Evolutionary conservation across 805 yeast species (phyloP).

Genomic region (Ogataea ganodermae): DNA sequence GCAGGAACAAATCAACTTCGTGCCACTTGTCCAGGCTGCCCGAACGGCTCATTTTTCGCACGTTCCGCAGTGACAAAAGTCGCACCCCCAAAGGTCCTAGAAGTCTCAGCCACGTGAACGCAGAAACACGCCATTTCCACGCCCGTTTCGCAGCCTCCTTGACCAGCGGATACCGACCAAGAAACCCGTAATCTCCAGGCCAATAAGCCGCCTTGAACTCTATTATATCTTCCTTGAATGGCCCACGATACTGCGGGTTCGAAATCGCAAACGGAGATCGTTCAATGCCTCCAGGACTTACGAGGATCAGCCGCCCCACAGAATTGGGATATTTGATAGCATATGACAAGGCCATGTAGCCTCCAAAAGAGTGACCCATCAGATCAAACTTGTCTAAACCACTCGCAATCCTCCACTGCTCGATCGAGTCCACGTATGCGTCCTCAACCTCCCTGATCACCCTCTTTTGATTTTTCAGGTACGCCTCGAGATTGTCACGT

Average conservation of each 20-base stretch:
- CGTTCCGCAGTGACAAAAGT: conserved; percentile 29
- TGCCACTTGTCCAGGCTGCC: conserved; percentile 23
- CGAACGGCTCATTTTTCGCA: conserved; percentile 32
- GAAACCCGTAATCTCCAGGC: conserved; percentile 46
- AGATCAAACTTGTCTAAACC: conserved; percentile 57
- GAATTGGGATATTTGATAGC: conserved; percentile 57
- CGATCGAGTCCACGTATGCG: conserved; percentile 60
- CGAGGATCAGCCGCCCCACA: conserved; percentile 55
- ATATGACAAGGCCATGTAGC: conserved; percentile 67
- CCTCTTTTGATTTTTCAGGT: conserved; percentile 38
- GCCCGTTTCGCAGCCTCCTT: conserved; percentile 36
- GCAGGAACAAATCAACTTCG: conserved; percentile 34
- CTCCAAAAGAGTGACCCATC: conserved; percentile 81
- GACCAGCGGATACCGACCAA: conserved; percentile 49
- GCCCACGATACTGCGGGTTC: conserved; percentile 33
- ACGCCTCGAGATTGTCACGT: conserved; percentile 23
- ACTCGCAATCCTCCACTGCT: conserved; percentile 58
- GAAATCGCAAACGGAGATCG: conserved; percentile 62
- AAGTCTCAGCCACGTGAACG: conserved; percentile 50
- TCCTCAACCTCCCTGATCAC: conserved; percentile 49
- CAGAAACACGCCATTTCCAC: conserved; percentile 45
- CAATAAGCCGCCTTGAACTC: conserved; percentile 40
- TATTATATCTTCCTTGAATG: conserved; percentile 11
- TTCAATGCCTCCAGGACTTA: conserved; percentile 82
- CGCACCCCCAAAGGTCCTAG: conserved; percentile 41